phyloP scores from a whole-genome alignment of 164 flowering plant genomes.

The Kalanchoe fedtschenkoi region DNA sequence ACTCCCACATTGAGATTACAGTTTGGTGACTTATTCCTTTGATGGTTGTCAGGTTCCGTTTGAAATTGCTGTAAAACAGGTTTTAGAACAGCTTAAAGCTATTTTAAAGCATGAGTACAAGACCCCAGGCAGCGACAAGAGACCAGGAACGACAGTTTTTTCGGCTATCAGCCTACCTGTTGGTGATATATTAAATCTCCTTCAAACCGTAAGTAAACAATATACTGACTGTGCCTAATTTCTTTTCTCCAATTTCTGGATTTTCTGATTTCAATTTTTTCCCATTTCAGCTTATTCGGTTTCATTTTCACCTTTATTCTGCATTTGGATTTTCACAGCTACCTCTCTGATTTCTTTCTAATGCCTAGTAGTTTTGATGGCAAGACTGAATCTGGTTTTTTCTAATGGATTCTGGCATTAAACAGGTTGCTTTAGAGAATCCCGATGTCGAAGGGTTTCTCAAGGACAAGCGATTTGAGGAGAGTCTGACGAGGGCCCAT shows the following conservation, averaged over 20 bases:
- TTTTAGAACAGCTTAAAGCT: constrained; percentile 51
- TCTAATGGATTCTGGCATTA: background rate
- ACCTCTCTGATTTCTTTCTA: background rate
- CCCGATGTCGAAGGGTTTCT: constrained; percentile 38
- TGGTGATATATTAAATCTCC: constrained; percentile 35
- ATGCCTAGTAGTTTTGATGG: background rate
- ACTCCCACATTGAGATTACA: too few species aligned
- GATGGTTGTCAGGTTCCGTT: constrained; percentile 61
- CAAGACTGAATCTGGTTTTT: background rate
- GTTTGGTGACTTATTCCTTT: background rate
- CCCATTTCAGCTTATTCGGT: background rate
- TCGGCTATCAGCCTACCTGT: constrained; percentile 79
- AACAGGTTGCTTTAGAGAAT: constrained; percentile 48
- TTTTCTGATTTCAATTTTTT: background rate
- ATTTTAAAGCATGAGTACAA: constrained; percentile 56
- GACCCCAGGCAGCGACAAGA: constrained; percentile 49
- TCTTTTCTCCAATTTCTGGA: background rate
- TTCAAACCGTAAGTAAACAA: constrained; percentile 34
- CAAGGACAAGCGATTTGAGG: constrained; percentile 34
- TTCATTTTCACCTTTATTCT: background rate
- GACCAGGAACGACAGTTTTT: constrained; percentile 62
- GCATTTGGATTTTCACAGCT: background rate
- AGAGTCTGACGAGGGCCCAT: constrained; percentile 50
- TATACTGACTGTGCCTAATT: background rate
- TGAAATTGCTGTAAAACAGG: constrained; percentile 60